Evolutionary conservation across 2,329 filamentous ascomycete genomes (phyloP).

Genomic region (Penicillium rolfsii): DNA sequence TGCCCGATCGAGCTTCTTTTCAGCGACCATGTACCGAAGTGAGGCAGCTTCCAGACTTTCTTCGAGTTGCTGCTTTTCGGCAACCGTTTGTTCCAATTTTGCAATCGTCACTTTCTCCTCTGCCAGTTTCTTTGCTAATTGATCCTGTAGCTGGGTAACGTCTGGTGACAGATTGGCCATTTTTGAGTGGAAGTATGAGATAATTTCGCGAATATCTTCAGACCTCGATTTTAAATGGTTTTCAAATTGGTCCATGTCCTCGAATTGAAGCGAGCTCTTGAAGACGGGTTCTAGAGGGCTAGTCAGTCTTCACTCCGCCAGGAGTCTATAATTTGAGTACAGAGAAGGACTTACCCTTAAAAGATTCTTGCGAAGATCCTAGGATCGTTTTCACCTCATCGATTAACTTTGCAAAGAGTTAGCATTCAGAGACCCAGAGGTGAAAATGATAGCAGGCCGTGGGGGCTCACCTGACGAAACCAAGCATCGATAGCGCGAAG

Average conservation of each 20-base stretch:
- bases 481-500: slow-evolving; percentile 87
- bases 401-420: slow-evolving; percentile 40
- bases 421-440: slow-evolving; percentile 12
- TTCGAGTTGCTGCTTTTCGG: slow-evolving; percentile 82
- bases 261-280: slow-evolving; percentile 59
- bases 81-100: slow-evolving; percentile 72
- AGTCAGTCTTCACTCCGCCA: slow-evolving; percentile 7
- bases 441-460: background rate
- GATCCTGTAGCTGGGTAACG: slow-evolving; percentile 70
- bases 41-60: slow-evolving; percentile 88
- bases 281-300: slow-evolving; percentile 41
- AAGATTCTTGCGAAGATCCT: slow-evolving; percentile 33
- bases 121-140: slow-evolving; percentile 74
- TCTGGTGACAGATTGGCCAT: slow-evolving; percentile 62
- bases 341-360: slow-evolving; percentile 33
- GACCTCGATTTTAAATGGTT: slow-evolving; percentile 77
- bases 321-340: background rate
- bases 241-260: slow-evolving; percentile 67
- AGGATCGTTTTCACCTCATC: slow-evolving; percentile 52
- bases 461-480: slow-evolving; percentile 79
- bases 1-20: slow-evolving; percentile 88
- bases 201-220: slow-evolving; percentile 73
- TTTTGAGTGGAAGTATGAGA: slow-evolving; percentile 68
- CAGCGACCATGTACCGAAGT: slow-evolving; percentile 88
- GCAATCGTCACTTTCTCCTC: slow-evolving; percentile 79